Percentiles rank a stretch among this genome's conserved stretches.
phyloP scores from a whole-genome alignment of 139 green algal genomes.

The Volvox africanus region DNA sequence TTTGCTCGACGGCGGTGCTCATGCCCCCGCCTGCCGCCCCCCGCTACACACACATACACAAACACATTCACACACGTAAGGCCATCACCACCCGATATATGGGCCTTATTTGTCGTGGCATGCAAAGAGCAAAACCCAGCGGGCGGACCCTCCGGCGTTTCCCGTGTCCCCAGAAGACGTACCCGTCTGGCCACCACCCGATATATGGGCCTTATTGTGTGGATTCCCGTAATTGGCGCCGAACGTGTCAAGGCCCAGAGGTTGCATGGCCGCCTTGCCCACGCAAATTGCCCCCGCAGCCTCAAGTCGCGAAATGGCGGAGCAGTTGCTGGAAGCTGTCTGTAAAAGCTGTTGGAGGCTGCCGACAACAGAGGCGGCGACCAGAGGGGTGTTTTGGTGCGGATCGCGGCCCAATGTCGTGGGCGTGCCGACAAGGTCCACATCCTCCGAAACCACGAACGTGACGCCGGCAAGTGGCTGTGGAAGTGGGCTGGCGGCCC shows the following conservation, averaged over 20 bases:
- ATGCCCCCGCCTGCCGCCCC: no score
- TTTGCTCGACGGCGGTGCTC: no score
- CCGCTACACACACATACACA: no score
- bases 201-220: conserved; percentile 44
- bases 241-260: conserved; percentile 43
- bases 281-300: conserved; percentile 47
- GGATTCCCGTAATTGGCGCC: conserved; percentile 58
- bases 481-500: not conserved
- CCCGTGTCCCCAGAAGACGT: not conserved
- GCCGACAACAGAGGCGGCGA: not conserved
- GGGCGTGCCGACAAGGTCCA: conserved; percentile 42
- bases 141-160: no score
- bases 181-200: conserved; percentile 59
- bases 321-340: not conserved
- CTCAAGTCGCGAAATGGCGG: not conserved
- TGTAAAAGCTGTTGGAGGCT: not conserved
- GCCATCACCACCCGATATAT: no score
- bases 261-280: conserved; percentile 55
- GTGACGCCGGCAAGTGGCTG: conserved; percentile 20
- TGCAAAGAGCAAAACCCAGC: no score
- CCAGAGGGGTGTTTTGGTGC: not conserved
- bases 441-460: conserved; percentile 58
- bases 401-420: conserved; percentile 45
- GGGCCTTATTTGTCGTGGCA: no score
- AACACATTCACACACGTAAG: no score